These are phyloP conservation scores for Podila horticola DNA, from an alignment of 192 early-diverging fungal species.

Conservation along the genomic window DNA sequence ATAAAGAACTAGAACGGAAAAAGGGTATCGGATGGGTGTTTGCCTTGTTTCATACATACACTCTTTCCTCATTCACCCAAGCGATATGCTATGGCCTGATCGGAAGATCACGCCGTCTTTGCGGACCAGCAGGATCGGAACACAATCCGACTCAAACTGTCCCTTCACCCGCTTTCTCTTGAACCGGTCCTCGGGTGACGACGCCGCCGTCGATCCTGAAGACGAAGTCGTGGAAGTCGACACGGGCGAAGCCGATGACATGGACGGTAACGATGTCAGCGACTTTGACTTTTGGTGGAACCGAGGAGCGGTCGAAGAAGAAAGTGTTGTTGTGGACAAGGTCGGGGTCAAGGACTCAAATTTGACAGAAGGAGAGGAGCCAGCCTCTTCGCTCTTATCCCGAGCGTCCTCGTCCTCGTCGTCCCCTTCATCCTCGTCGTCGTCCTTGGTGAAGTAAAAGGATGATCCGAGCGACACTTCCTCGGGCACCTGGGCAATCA, in stretches of 20 bases:
- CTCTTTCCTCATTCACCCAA: constrained; percentile 12
- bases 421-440: constrained; percentile 31
- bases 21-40: neutral
- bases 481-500: constrained; percentile 57
- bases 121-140: constrained; percentile 39
- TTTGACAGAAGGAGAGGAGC: neutral
- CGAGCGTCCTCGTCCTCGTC: constrained; percentile 28
- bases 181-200: constrained; percentile 9
- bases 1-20: neutral
- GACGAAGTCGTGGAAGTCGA: neutral
- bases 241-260: neutral
- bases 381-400: neutral
- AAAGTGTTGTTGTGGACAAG: neutral
- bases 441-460: constrained; percentile 48
- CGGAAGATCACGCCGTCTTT: constrained; percentile 45
- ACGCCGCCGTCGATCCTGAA: neutral
- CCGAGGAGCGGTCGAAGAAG: neutral
- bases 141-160: constrained; percentile 37
- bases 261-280: neutral
- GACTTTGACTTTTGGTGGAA: constrained; percentile 4
- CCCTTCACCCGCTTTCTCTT: constrained; percentile 44
- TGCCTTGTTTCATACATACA: neutral
- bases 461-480: constrained; percentile 47
- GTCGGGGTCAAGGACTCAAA: neutral
- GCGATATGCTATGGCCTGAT: constrained; percentile 40